Evolutionary conservation across 2,329 filamentous ascomycete species (phyloP).

Genomic region (Hypomyces perniciosus): DNA sequence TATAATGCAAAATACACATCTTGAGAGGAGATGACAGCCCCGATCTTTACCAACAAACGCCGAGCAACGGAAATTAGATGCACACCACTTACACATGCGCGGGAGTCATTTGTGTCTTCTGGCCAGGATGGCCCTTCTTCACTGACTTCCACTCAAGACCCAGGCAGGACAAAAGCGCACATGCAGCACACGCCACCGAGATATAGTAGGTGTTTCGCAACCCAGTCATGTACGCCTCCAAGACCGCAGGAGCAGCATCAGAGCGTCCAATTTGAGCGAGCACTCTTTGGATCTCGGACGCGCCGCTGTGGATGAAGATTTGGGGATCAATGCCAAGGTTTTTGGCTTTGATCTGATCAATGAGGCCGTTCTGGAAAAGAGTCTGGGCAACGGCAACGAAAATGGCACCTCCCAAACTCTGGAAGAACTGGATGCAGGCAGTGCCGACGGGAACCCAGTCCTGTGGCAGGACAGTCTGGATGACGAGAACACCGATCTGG

Average conservation of each 20-base stretch:
- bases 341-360: conserved; percentile 41
- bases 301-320: conserved; percentile 48
- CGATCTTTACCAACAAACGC: not conserved
- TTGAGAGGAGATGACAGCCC: conserved; percentile 4
- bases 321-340: conserved; percentile 40
- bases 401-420: conserved; percentile 59
- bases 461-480: conserved; percentile 46
- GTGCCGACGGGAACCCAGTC: conserved; percentile 46
- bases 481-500: conserved; percentile 42
- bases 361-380: conserved; percentile 60
- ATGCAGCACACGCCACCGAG: conserved; percentile 40
- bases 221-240: conserved; percentile 44
- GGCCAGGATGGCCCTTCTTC: conserved; percentile 33
- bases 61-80: not conserved
- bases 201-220: conserved; percentile 48
- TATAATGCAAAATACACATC: not conserved
- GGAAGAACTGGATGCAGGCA: conserved; percentile 54
- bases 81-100: conserved; percentile 13
- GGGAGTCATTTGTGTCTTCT: conserved; percentile 23
- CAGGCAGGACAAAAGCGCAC: conserved; percentile 38
- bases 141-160: conserved; percentile 50
- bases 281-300: conserved; percentile 42
- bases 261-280: conserved; percentile 35
- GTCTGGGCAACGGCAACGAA: conserved; percentile 61
- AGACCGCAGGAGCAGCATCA: conserved; percentile 37